Evolutionary conservation across 2,329 filamentous ascomycete species (phyloP).

Genomic region (Zasmidium citrigriseum): DNA sequence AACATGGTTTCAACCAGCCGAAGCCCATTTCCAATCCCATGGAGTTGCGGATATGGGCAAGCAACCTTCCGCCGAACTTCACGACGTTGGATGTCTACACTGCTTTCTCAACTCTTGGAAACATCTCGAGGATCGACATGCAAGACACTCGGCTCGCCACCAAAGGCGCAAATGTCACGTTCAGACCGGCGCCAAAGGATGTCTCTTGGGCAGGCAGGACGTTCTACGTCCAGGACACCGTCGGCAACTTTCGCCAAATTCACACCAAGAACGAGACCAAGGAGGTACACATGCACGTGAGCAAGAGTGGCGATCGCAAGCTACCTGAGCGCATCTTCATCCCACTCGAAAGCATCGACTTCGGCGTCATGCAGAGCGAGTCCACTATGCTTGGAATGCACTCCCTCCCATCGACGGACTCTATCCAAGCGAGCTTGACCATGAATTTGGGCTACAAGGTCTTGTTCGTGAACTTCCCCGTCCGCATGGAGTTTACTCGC

Average conservation of each 20-base stretch:
- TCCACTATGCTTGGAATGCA: slow-evolving; percentile 62
- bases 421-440: slow-evolving; percentile 35
- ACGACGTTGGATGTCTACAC: slow-evolving; percentile 25
- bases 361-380: slow-evolving; percentile 61
- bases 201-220: slow-evolving; percentile 17
- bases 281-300: slow-evolving; percentile 5
- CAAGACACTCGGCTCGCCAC: neutral
- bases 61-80: slow-evolving; percentile 19
- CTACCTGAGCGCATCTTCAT: slow-evolving; percentile 23
- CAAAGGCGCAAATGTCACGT: slow-evolving; percentile 19
- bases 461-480: slow-evolving; percentile 48
- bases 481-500: neutral
- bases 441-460: slow-evolving; percentile 48
- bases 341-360: slow-evolving; percentile 49
- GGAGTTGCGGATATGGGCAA: slow-evolving; percentile 17
- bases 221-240: slow-evolving; percentile 9
- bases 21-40: slow-evolving; percentile 17
- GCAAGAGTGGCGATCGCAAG: slow-evolving; percentile 2
- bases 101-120: slow-evolving; percentile 16
- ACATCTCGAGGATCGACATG: slow-evolving; percentile 25
- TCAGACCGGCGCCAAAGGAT: slow-evolving; percentile 24
- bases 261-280: slow-evolving; percentile 10
- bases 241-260: slow-evolving; percentile 1
- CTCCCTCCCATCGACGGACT: slow-evolving; percentile 35
- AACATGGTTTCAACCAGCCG: neutral